These are phyloP conservation scores for Prorocentrum cordatum DNA, from an alignment of 169 alveolate species.

Conservation along the genomic window DNA sequence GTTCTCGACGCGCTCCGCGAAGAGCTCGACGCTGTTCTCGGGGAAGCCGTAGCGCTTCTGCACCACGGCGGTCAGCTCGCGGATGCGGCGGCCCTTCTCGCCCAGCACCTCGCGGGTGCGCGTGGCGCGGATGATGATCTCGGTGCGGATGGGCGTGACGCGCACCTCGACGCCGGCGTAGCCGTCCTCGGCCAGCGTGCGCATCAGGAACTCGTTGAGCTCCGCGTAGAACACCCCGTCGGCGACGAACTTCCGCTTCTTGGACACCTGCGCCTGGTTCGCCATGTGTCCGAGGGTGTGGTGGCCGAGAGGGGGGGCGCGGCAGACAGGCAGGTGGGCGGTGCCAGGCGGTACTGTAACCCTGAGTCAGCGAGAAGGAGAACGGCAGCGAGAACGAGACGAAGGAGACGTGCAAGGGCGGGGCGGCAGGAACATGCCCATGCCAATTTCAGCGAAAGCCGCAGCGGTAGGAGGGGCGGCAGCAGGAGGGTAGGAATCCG, in stretches of 20 bases:
- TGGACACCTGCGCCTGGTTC: slow-evolving; percentile 84
- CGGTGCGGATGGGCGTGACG: slow-evolving; percentile 80
- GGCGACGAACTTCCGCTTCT: slow-evolving; percentile 91
- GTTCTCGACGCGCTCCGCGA: slow-evolving; percentile 67
- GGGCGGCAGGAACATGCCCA: too few species aligned
- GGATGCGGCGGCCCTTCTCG: slow-evolving; percentile 93
- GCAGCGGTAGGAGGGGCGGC: too few species aligned
- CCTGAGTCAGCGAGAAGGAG: too few species aligned
- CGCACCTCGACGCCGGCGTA: slow-evolving; percentile 84
- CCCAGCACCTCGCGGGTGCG: slow-evolving; percentile 95
- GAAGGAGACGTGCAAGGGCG: too few species aligned
- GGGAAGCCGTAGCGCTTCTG: slow-evolving; percentile 96
- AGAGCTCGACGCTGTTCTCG: slow-evolving; percentile 89
- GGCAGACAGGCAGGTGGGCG: too few species aligned
- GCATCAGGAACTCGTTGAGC: slow-evolving; percentile 93
- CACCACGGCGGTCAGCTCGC: slow-evolving; percentile 95
- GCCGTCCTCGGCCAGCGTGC: slow-evolving; percentile 96
- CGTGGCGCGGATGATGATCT: slow-evolving; percentile 95
- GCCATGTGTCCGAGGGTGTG: too few species aligned
- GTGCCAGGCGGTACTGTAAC: too few species aligned
- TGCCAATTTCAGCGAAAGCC: too few species aligned
- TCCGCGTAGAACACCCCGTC: slow-evolving; percentile 99
- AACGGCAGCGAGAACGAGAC: too few species aligned
- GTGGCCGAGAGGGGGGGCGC: too few species aligned
- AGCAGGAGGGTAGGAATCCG: too few species aligned